Evolutionary conservation across 371 early-diverging fungal species (phyloP).

Genomic region (Syncephalastrum racemosum): DNA sequence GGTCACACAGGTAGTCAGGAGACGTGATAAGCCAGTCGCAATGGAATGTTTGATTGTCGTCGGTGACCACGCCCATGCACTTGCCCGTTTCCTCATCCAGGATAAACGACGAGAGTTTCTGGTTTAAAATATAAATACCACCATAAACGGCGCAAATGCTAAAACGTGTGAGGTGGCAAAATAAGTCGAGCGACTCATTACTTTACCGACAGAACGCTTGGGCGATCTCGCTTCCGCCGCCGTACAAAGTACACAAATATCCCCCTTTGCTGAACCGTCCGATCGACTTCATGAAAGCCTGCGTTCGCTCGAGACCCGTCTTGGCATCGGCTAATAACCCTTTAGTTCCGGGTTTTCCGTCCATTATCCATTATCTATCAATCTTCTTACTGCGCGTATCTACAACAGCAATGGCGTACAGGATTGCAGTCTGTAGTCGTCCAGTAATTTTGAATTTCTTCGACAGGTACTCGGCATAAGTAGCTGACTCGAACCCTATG

Average conservation of each 20-base stretch:
- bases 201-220: conserved; percentile 89
- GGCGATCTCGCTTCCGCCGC: conserved; percentile 86
- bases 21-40: conserved; percentile 50
- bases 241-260: conserved; percentile 84
- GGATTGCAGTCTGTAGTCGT: conserved; percentile 64
- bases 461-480: conserved; percentile 52
- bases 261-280: conserved; percentile 88
- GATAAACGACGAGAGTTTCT: conserved; percentile 36
- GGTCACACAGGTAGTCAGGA: conserved; percentile 49
- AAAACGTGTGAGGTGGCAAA: not conserved
- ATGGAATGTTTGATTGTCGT: conserved; percentile 46
- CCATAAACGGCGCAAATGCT: conserved; percentile 89
- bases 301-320: conserved; percentile 66
- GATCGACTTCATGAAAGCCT: conserved; percentile 74
- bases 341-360: not conserved
- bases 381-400: conserved; percentile 38
- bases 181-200: not conserved
- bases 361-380: not conserved
- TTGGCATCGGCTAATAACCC: conserved; percentile 42
- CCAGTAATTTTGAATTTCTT: conserved; percentile 67
- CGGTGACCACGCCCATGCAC: conserved; percentile 45
- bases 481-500: conserved; percentile 42
- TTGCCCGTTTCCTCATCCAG: conserved; percentile 34
- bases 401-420: conserved; percentile 74
- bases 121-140: conserved; percentile 81